Percentiles rank a stretch among this genome's conserved stretches.
Evolutionary conservation across 148 eudicot genomes (phyloP).

Genomic region (Rheum nobile): DNA sequence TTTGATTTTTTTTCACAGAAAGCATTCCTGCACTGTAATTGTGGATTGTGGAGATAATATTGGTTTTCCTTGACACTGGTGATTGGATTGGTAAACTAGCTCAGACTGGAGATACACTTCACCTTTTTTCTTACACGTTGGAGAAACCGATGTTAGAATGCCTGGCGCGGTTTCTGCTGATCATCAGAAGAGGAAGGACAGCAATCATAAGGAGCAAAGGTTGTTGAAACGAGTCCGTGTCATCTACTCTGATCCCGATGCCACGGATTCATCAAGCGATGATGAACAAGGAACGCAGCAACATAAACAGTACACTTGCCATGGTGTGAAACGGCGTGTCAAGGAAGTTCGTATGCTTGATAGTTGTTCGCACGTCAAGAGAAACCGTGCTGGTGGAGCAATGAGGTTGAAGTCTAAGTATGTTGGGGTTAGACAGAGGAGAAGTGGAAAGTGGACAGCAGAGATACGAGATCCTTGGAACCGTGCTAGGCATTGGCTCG

Average conservation of each 20-base stretch:
- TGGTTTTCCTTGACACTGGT: background rate
- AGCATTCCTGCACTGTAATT: constrained; percentile 10
- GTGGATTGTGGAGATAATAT: background rate
- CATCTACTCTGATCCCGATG: constrained; percentile 26
- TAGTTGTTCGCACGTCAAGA: background rate
- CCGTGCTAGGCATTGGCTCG: background rate
- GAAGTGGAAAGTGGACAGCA: background rate
- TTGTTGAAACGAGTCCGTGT: constrained; percentile 15
- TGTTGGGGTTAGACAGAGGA: background rate
- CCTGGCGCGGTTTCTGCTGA: constrained; percentile 7
- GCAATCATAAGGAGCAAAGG: background rate
- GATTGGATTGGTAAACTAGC: background rate
- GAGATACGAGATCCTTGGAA: background rate
- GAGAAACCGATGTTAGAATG: constrained; percentile 9
- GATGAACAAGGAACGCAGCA: background rate
- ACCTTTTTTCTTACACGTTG: background rate
- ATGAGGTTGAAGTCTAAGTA: background rate
- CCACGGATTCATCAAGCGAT: constrained; percentile 6
- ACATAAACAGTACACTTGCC: background rate
- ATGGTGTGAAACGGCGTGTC: background rate
- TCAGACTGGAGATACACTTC: background rate
- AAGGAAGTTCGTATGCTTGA: background rate
- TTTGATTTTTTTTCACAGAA: constrained; percentile 9
- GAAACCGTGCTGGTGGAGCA: too few relatives aligned
- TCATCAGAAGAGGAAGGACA: constrained; percentile 5